Percentiles rank a stretch among this genome's conserved stretches.
Evolutionary conservation across 495 filamentous ascomycete genomes (phyloP).

Genomic region (Tuber melanosporum): DNA sequence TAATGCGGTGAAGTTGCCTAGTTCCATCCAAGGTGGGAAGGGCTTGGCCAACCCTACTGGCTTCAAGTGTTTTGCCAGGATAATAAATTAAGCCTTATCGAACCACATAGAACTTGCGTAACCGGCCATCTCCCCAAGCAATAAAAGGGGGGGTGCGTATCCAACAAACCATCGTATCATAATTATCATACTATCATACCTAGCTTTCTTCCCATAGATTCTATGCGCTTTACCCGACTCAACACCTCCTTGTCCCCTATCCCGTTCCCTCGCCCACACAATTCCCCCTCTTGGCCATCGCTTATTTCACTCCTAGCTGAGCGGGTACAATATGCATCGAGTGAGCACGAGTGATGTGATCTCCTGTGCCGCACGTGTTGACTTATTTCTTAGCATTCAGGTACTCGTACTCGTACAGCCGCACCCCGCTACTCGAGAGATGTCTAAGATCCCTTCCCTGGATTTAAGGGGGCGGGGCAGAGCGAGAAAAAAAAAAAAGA

Average conservation of each 20-base stretch:
- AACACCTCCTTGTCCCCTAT: neutral
- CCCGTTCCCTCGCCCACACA: neutral
- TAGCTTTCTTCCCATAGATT: neutral
- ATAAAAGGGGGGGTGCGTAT: neutral
- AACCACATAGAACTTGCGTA: neutral
- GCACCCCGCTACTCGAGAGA: neutral
- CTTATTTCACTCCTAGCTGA: neutral
- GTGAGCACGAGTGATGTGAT: neutral
- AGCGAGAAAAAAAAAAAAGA: neutral
- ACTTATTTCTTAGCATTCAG: neutral
- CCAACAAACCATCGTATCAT: neutral
- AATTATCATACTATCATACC: too few relatives aligned
- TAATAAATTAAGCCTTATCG: neutral
- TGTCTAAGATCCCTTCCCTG: neutral
- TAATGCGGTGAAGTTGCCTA: neutral
- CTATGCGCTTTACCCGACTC: neutral
- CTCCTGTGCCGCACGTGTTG: neutral
- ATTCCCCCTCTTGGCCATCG: neutral
- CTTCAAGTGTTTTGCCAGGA: neutral
- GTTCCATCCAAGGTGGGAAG: neutral
- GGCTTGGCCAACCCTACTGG: too few relatives aligned
- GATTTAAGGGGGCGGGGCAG: neutral
- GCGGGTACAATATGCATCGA: neutral
- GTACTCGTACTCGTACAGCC: neutral
- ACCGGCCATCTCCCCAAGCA: too few relatives aligned